Conservation (phyloP, 2,329 filamentous ascomycete genomes). For the Trichoderma sp. region DNA sequence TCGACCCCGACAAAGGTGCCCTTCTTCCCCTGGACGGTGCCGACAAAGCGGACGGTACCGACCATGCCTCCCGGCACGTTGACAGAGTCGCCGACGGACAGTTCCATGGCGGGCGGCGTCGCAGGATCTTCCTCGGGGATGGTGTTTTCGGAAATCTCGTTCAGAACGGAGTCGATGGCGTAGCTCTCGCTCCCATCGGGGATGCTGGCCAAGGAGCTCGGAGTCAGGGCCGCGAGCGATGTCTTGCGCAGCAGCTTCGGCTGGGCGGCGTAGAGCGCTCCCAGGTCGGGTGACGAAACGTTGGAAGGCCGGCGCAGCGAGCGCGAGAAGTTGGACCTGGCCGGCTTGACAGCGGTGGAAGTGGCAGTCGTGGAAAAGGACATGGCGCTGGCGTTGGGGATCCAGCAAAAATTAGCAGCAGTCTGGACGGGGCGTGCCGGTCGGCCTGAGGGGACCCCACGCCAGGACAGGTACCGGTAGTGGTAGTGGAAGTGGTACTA, state of each 20-base stretch:
- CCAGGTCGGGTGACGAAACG: conserved; percentile 61
- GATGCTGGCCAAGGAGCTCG: conserved; percentile 62
- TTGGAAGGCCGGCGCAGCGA: conserved; percentile 49
- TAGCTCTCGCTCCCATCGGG: conserved; percentile 68
- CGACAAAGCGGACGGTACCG: conserved; percentile 86
- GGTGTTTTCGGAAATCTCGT: conserved; percentile 36
- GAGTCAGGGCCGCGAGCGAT: conserved; percentile 69
- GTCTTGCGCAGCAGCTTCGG: conserved; percentile 65
- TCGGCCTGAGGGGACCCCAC: conserved; percentile 27
- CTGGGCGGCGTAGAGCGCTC: conserved; percentile 52
- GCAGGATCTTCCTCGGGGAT: conserved; percentile 56
- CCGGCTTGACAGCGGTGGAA: conserved; percentile 27
- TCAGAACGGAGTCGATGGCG: conserved; percentile 57
- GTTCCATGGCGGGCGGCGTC: conserved; percentile 50
- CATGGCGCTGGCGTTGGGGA: conserved; percentile 23
- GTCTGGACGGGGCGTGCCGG: conserved; percentile 24
- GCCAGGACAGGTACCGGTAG: conserved; percentile 6
- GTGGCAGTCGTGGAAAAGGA: conserved; percentile 29
- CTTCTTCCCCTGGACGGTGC: conserved; percentile 82
- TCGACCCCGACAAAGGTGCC: conserved; percentile 93
- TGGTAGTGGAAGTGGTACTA: neutral
- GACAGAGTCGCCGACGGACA: conserved; percentile 79
- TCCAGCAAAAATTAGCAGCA: conserved; percentile 3
- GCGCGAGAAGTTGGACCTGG: conserved; percentile 34
- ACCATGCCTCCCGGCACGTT: conserved; percentile 94